Base-by-base conservation (phyloP, 2,329 filamentous ascomycete genomes). In the Pyrenochaeta sp. region DNA sequence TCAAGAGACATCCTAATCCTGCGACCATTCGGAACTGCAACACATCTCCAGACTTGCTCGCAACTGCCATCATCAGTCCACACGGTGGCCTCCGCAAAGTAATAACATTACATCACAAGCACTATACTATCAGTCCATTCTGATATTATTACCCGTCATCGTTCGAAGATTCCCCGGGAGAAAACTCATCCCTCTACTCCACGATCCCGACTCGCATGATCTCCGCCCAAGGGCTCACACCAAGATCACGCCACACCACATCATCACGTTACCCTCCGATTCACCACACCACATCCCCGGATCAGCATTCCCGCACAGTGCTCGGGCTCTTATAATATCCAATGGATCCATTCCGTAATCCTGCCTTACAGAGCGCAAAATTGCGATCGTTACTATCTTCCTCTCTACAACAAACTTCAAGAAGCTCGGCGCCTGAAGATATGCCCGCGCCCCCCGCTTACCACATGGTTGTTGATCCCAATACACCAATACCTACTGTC, bases 361-460 rank as follows among this genome's bases (percentile, higher is more conserved):
- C 37, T 4, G 57, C 48, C 9, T 19, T 63, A 31, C 44, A 60
- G 13, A 54, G 47, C 44, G 59, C 55, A 48, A 65, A 62, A 47
- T 15, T 53, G 8, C 44, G 55, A 29, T 36, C 49, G 2, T 41
- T 58, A 8, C 30, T 45, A 7, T 39, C 43, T 22, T 45, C 48
- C 17, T 24, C 39, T 22, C 36, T 32, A 29, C 22, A 9, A 24
- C 20, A 20, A 28, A 23, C 13, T 23, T 18, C 27, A 38, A 26
- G n/a, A n/a, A n/a, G n/a, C n/a, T n/a, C 38, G 17, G 18, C 50
- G 17, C 30, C 39, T 35, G 45, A 48, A 22, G 44, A 58, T 14
- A 65, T 58, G 50, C 53, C 55, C 27, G 53, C 61, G 45, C 65
- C 63, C 15, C 65, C 65, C 17, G 58, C 65, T 13, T 69, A 68